Percentiles rank a stretch among this genome's conserved stretches.
Evolutionary conservation across 1,139 yeast species (phyloP).

Genomic region (Debaryomycetaceae sp.): DNA sequence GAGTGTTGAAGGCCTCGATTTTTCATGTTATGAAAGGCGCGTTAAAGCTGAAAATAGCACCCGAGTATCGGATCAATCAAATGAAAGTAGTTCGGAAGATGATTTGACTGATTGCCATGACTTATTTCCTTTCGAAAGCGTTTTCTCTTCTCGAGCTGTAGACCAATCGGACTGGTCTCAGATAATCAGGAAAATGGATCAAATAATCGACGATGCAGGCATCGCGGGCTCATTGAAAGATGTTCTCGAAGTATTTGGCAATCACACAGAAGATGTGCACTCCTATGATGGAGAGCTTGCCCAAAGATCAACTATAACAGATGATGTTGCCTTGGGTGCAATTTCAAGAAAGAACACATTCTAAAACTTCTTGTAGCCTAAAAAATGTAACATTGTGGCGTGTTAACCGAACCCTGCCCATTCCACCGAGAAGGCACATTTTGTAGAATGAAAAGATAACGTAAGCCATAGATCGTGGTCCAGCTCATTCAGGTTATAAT

Average conservation of each 20-base stretch:
- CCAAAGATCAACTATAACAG: background rate
- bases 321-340: background rate
- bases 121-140: too few species aligned
- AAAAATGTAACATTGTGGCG: background rate
- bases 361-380: background rate
- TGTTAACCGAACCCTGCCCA: conserved; percentile 77
- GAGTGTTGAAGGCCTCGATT: conserved; percentile 23
- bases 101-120: background rate
- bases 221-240: background rate
- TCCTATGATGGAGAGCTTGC: background rate
- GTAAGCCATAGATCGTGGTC: background rate
- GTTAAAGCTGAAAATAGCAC: conserved; percentile 42
- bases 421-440: conserved; percentile 57
- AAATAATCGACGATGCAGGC: background rate
- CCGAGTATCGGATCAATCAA: conserved; percentile 21
- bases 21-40: conserved; percentile 30
- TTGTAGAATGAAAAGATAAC: conserved; percentile 11
- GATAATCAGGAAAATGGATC: background rate
- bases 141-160: background rate
- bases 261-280: background rate
- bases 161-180: background rate
- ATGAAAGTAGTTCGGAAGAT: background rate
- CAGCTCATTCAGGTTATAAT: background rate
- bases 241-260: background rate
- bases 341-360: background rate